Percentiles rank a stretch among this genome's conserved stretches.
These are phyloP conservation scores for Gillenia trifoliata DNA, from an alignment of 306 rosid species.

Conservation along the genomic window DNA sequence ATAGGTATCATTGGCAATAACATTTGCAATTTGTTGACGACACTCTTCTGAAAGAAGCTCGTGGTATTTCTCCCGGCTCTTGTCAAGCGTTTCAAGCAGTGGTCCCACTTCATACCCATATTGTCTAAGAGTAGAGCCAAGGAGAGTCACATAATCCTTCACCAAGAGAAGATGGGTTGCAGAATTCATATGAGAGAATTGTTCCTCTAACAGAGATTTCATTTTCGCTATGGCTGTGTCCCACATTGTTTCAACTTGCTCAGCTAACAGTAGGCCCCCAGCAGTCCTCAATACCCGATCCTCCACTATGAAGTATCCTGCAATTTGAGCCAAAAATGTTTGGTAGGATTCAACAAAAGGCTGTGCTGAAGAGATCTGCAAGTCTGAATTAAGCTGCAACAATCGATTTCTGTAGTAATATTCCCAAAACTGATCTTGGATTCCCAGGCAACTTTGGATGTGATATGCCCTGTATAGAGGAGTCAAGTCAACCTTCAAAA, in stretches of 20 bases:
- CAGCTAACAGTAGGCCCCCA: constrained; percentile 56
- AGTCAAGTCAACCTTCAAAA: constrained; percentile 67
- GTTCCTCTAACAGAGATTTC: constrained; percentile 60
- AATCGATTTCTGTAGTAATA: constrained; percentile 82
- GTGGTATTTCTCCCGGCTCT: constrained; percentile 59
- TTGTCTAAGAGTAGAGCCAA: constrained; percentile 62
- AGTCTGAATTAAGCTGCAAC: constrained; percentile 82
- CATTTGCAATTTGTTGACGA: constrained; percentile 40
- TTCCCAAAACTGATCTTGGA: constrained; percentile 69
- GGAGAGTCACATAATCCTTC: constrained; percentile 91
- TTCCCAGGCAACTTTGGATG: constrained; percentile 78
- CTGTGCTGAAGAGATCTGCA: constrained; percentile 70
- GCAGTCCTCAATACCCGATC: constrained; percentile 81
- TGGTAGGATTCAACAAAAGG: constrained; percentile 79
- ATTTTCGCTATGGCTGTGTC: constrained; percentile 66
- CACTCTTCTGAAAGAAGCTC: constrained; percentile 74
- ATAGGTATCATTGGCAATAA: constrained; percentile 59
- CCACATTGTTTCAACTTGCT: constrained; percentile 82
- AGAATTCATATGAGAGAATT: constrained; percentile 70
- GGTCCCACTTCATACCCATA: constrained; percentile 78
- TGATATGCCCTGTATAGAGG: constrained; percentile 93
- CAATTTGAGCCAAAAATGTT: constrained; percentile 79
- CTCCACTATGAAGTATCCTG: constrained; percentile 89
- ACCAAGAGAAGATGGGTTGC: constrained; percentile 78
- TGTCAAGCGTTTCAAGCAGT: constrained; percentile 63